phyloP scores from a whole-genome alignment of 2,329 filamentous ascomycete species.

The Tolypocladium album region DNA sequence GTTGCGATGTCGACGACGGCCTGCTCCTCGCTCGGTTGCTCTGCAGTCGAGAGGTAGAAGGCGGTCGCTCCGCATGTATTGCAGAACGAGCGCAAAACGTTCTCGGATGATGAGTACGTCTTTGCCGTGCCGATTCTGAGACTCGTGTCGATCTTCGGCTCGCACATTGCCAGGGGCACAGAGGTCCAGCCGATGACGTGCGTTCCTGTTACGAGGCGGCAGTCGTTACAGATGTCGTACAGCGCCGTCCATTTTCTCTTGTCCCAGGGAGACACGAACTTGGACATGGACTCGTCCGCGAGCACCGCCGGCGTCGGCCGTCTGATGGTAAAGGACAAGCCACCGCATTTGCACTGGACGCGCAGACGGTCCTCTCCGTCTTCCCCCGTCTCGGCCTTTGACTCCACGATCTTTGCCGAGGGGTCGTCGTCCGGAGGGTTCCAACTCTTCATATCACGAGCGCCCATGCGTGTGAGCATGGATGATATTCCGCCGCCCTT shows the following conservation, averaged over 20 bases:
- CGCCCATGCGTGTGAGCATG: conserved; percentile 21
- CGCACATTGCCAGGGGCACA: conserved; percentile 23
- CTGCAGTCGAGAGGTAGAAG: conserved; percentile 20
- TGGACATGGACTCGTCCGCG: conserved; percentile 16
- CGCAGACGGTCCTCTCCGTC: conserved; percentile 28
- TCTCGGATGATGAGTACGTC: conserved; percentile 27
- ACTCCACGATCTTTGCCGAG: conserved; percentile 13
- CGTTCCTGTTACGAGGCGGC: conserved; percentile 29
- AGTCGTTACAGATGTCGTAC: conserved; percentile 33
- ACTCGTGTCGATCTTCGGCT: conserved; percentile 24
- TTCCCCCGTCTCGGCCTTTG: conserved; percentile 17
- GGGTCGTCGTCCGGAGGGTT: conserved; percentile 22
- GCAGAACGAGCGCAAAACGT: conserved; percentile 32
- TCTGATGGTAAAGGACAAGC: conserved; percentile 33
- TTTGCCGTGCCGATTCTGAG: conserved; percentile 32
- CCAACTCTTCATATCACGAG: conserved; percentile 18
- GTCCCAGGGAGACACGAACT: conserved; percentile 25
- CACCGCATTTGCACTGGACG: conserved; percentile 34
- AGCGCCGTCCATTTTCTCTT: conserved; percentile 29
- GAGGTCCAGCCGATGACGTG: conserved; percentile 32
- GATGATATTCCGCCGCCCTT: conserved; percentile 24
- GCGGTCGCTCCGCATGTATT: conserved; percentile 33
- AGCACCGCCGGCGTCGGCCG: conserved; percentile 23
- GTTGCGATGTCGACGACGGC: conserved; percentile 30
- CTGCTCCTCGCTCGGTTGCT: conserved; percentile 17